Conservation (phyloP, 805 yeast genomes). For the Ogataea paraovalis region DNA sequence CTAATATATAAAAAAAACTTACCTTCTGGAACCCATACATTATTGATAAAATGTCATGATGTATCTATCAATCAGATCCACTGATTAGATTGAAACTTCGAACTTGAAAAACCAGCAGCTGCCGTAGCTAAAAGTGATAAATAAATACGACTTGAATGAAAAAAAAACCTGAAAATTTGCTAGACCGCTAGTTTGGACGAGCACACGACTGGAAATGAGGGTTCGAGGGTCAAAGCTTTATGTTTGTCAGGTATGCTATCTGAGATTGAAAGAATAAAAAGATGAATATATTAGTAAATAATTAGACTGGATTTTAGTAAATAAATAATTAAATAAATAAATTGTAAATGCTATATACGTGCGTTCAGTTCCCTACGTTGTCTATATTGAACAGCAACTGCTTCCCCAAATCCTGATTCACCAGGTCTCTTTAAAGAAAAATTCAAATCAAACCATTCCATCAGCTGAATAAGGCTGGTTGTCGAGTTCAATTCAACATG, state of each 20-base stretch:
- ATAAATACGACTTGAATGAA: not conserved
- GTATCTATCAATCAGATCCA: too few relatives aligned
- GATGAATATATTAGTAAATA: not conserved
- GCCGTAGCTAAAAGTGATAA: not conserved
- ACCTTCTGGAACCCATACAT: not conserved
- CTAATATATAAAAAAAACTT: not conserved
- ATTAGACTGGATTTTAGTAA: not conserved
- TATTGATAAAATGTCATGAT: too few relatives aligned
- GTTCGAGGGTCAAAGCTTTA: too few relatives aligned
- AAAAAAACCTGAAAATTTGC: not conserved
- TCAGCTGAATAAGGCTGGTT: constrained; percentile 53
- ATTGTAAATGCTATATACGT: constrained; percentile 18
- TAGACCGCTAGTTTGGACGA: not conserved
- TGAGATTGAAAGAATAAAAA: not conserved
- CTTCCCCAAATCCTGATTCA: constrained; percentile 65
- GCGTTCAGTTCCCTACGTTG: constrained; percentile 27
- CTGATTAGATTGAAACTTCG: too few relatives aligned
- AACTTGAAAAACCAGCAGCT: too few relatives aligned
- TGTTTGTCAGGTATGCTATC: too few relatives aligned
- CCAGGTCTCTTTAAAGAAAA: constrained; percentile 65
- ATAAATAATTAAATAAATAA: not conserved
- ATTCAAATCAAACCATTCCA: constrained; percentile 77
- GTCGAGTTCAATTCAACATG: constrained; percentile 63
- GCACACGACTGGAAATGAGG: not conserved
- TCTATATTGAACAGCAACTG: constrained; percentile 28